Conservation (phyloP, 2,329 filamentous ascomycete species). For the Colletotrichum musae region DNA sequence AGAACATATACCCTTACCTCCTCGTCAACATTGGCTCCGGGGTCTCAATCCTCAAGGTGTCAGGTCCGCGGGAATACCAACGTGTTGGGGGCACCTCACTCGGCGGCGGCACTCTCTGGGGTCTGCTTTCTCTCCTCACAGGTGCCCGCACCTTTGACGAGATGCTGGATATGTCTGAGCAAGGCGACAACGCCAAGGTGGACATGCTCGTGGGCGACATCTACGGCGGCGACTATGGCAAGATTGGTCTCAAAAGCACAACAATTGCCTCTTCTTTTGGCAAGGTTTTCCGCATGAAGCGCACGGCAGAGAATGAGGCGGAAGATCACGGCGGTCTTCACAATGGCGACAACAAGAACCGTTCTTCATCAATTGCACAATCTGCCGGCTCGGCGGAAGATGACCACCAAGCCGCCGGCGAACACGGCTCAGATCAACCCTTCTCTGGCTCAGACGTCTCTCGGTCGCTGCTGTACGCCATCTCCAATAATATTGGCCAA, state of each 20-base stretch:
- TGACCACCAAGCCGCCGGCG: conserved; percentile 25
- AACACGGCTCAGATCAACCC: conserved; percentile 50
- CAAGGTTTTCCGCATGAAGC: conserved; percentile 95
- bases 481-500: conserved; percentile 98
- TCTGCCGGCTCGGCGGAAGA: conserved; percentile 8
- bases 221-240: conserved; percentile 94
- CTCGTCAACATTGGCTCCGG: conserved; percentile 98
- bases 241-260: conserved; percentile 95
- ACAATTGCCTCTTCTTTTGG: conserved; percentile 97
- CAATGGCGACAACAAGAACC: conserved; percentile 62
- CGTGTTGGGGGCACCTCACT: conserved; percentile 96
- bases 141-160: conserved; percentile 97
- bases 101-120: conserved; percentile 98
- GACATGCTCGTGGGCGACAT: conserved; percentile 99
- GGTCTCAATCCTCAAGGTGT: conserved; percentile 97
- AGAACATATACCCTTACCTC: conserved; percentile 92
- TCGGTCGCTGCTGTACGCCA: conserved; percentile 91
- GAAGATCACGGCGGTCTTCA: conserved; percentile 77
- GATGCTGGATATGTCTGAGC: conserved; percentile 93
- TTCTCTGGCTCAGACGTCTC: conserved; percentile 91
- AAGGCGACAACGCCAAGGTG: conserved; percentile 91
- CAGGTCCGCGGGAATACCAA: conserved; percentile 86
- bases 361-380: conserved; percentile 41
- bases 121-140: conserved; percentile 89
- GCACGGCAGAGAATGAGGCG: conserved; percentile 82